Percentiles rank a stretch among this genome's conserved stretches.
Conservation (phyloP, 2,329 filamentous ascomycete genomes). For the Aphanocladium album region DNA sequence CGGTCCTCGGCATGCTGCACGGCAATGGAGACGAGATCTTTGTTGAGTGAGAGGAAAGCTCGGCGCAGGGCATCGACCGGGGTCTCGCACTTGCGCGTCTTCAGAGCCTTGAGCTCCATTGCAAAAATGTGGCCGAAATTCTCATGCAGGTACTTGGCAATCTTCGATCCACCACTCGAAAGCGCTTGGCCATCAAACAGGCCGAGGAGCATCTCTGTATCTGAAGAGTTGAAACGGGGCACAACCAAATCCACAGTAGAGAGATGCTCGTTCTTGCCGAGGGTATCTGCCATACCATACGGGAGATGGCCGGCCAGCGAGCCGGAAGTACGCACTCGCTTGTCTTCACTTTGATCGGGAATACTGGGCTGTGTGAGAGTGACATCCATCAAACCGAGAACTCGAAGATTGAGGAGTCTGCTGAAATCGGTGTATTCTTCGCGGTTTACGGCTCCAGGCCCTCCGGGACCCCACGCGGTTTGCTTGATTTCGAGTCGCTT, state of each 20-base stretch:
- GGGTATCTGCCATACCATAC: conserved; percentile 95
- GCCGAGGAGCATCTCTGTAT: conserved; percentile 86
- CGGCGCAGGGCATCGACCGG: conserved; percentile 79
- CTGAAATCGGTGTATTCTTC: conserved; percentile 81
- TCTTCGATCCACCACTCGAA: conserved; percentile 84
- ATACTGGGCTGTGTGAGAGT: conserved; percentile 90
- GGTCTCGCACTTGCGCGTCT: conserved; percentile 62
- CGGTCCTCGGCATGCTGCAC: conserved; percentile 76
- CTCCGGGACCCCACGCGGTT: conserved; percentile 44
- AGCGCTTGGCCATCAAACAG: conserved; percentile 93
- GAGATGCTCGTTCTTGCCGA: conserved; percentile 88
- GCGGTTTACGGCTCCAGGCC: conserved; percentile 49
- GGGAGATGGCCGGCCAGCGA: conserved; percentile 84
- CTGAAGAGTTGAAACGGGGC: conserved; percentile 81
- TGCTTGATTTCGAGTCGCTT: conserved; percentile 88
- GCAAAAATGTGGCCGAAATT: conserved; percentile 85
- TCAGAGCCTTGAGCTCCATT: conserved; percentile 72
- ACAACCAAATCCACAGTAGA: conserved; percentile 96
- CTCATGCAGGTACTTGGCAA: conserved; percentile 94
- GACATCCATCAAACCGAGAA: conserved; percentile 95
- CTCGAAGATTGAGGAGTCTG: conserved; percentile 73
- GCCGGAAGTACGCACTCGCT: conserved; percentile 94
- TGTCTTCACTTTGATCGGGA: conserved; percentile 90
- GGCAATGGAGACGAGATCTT: conserved; percentile 82
- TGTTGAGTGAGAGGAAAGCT: conserved; percentile 85